Evolutionary conservation across 805 yeast genomes (phyloP).

Genomic region (Starmera quercuum): DNA sequence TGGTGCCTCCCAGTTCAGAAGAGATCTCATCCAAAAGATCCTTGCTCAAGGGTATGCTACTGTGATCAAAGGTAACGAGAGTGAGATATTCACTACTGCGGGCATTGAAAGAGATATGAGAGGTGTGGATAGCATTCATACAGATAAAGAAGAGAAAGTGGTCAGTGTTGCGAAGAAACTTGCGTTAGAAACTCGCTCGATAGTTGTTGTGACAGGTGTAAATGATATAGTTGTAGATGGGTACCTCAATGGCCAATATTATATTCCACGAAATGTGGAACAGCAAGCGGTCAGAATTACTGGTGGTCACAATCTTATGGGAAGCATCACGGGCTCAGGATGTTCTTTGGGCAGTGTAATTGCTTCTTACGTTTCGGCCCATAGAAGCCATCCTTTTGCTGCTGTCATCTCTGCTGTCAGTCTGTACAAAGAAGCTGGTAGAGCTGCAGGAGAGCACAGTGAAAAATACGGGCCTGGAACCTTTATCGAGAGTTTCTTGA

Average conservation of each 20-base stretch:
- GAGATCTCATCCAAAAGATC: constrained; percentile 36
- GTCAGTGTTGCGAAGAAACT: constrained; percentile 37
- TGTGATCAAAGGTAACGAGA: constrained; percentile 78
- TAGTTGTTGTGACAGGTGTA: constrained; percentile 69
- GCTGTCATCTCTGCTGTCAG: constrained; percentile 11
- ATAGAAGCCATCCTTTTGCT: constrained; percentile 3
- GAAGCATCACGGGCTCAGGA: constrained; percentile 72
- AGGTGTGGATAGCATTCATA: constrained; percentile 57
- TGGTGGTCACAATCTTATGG: constrained; percentile 63
- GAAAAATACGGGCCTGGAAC: constrained; percentile 10
- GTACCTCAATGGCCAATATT: constrained; percentile 17
- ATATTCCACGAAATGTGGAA: constrained; percentile 10
- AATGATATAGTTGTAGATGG: constrained; percentile 46
- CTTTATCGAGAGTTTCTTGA: constrained; percentile 6
- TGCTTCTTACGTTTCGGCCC: constrained; percentile 44
- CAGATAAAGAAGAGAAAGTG: constrained; percentile 14
- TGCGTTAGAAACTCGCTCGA: constrained; percentile 42
- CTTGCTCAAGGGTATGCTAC: constrained; percentile 50
- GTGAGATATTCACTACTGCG: constrained; percentile 66
- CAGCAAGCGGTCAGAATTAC: constrained; percentile 26
- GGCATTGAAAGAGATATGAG: constrained; percentile 44
- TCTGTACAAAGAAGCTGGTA: constrained; percentile 11
- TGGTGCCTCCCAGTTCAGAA: constrained; percentile 67
- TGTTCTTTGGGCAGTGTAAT: constrained; percentile 74
- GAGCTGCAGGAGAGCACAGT: constrained; percentile 6